phyloP scores from a whole-genome alignment of 2,329 filamentous ascomycete species.

The Paracamarosporium sp. region DNA sequence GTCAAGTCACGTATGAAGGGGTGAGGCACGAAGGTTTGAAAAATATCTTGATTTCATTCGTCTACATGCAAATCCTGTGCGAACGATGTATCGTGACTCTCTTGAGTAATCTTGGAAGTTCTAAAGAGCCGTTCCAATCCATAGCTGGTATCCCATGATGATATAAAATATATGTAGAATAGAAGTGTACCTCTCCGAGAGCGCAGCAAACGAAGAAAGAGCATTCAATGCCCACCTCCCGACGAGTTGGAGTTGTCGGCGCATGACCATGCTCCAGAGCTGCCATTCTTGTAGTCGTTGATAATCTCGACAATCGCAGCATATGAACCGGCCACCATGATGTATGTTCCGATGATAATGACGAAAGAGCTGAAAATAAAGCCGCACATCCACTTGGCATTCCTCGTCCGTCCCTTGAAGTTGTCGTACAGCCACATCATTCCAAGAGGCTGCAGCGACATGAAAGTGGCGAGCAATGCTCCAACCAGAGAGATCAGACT shows the following conservation, averaged over 20 bases:
- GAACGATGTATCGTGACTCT: neutral
- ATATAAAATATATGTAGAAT: neutral
- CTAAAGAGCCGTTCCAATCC: neutral
- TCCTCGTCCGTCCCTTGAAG: neutral
- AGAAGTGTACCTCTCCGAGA: neutral
- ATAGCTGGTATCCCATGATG: neutral
- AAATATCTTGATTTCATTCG: too few species aligned
- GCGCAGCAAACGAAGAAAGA: too few species aligned
- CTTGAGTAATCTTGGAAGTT: neutral
- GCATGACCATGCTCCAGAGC: constrained; percentile 11
- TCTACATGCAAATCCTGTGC: too few species aligned
- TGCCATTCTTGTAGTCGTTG: constrained; percentile 5
- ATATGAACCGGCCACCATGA: constrained; percentile 12
- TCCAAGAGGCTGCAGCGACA: constrained; percentile 8
- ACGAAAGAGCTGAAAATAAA: neutral
- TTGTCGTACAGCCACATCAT: constrained; percentile 15
- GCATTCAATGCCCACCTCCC: constrained; percentile 28
- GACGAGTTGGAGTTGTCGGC: constrained; percentile 11
- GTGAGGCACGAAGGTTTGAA: too few species aligned
- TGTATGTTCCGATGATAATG: constrained; percentile 3
- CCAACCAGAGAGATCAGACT: constrained; percentile 11
- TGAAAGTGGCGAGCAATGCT: constrained; percentile 10
- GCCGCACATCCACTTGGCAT: neutral
- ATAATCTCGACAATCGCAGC: constrained; percentile 10
- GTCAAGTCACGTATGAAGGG: too few species aligned